phyloP scores from a whole-genome alignment of 2,329 filamentous ascomycete species.

The Fusarium sp. region DNA sequence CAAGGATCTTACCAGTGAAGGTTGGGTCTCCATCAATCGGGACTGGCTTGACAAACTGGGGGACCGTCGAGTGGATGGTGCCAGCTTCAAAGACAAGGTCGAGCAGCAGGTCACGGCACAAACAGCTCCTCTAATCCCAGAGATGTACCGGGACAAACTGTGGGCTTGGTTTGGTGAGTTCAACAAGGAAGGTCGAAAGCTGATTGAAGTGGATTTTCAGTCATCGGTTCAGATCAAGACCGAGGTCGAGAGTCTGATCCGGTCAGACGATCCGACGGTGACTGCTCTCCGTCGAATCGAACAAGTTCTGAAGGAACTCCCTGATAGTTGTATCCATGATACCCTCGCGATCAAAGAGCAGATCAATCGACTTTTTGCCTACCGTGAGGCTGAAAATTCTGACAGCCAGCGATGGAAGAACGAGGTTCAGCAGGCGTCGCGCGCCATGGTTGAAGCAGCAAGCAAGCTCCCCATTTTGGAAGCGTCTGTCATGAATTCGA shows the following conservation, averaged over 20 bases:
- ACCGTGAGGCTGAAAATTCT: neutral
- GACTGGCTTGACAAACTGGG: neutral
- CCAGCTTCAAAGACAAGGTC: neutral
- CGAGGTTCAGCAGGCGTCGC: neutral
- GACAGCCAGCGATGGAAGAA: neutral
- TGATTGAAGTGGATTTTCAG: neutral
- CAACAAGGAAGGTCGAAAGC: neutral
- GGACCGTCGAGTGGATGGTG: neutral
- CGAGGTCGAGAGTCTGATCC: neutral
- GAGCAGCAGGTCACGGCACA: neutral
- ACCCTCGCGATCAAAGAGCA: neutral
- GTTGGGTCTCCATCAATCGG: neutral
- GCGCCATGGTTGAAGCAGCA: neutral
- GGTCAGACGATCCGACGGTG: neutral
- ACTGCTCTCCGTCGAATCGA: neutral
- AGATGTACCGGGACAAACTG: neutral
- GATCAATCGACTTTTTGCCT: neutral
- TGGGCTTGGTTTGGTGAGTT: neutral
- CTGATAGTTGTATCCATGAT: neutral
- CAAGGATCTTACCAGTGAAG: neutral
- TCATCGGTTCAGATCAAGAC: neutral
- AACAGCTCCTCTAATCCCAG: neutral
- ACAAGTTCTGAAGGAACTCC: neutral
- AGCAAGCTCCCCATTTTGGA: neutral
- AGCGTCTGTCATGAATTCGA: neutral